Conservation (phyloP, 768 basidiomycete genomes). For the Tephrocybe rancida region DNA sequence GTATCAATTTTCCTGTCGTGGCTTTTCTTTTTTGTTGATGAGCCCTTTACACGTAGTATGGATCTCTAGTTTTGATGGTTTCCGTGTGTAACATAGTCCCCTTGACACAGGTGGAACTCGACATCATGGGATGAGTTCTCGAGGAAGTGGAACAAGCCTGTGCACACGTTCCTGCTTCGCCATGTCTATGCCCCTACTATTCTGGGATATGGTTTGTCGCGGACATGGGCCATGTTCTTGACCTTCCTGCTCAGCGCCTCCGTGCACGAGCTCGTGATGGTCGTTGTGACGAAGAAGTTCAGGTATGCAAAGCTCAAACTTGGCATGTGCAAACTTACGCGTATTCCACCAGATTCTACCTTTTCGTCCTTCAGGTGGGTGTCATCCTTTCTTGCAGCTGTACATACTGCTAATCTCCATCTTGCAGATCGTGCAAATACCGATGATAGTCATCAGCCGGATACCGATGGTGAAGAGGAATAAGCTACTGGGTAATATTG, state of each 20-base stretch:
- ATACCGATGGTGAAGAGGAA: conserved; percentile 79
- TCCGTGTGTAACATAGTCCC: neutral
- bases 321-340: neutral
- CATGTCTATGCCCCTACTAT: conserved; percentile 96
- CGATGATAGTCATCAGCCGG: conserved; percentile 82
- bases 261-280: conserved; percentile 96
- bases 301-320: conserved; percentile 46
- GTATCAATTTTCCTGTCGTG: conserved; percentile 11
- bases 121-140: conserved; percentile 97
- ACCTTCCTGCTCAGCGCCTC: conserved; percentile 92
- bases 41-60: conserved; percentile 14
- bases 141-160: conserved; percentile 98
- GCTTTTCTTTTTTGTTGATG: neutral
- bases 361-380: conserved; percentile 74
- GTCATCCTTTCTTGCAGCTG: neutral
- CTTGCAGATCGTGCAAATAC: conserved; percentile 84
- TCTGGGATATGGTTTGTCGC: conserved; percentile 72
- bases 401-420: neutral
- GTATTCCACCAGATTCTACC: conserved; percentile 63
- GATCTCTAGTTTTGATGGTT: neutral
- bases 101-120: conserved; percentile 84
- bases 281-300: conserved; percentile 91
- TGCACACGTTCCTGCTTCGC: conserved; percentile 88
- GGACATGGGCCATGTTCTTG: conserved; percentile 81
- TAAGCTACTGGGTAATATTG: conserved; percentile 77